Evolutionary conservation across 1,139 yeast genomes (phyloP), one percentile per base, ranked within the genome.

Genomic region (Pichia cactophila): DNA sequence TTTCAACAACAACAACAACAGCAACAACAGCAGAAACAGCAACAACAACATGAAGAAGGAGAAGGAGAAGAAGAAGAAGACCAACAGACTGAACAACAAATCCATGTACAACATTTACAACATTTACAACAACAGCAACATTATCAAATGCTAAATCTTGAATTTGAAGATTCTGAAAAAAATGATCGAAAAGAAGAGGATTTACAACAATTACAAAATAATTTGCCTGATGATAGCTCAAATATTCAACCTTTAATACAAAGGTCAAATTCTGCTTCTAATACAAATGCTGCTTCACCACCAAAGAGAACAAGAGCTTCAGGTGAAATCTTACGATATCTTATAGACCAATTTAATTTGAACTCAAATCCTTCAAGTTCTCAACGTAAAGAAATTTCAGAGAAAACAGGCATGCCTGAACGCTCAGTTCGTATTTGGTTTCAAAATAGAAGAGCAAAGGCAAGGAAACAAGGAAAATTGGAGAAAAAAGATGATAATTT

Each of bases 341-440:
- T 90, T 50, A 75, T 85, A 44, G 72, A 73, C 38, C 95, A 88
- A 62, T 88, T 87, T 63, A 80, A 78, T 47, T 70, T 69, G 51
- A 86, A 86, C 59, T 85, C 88, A 33, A 84, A 82, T 58, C 92
- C 92, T 1, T 70, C 76, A 43, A 79, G 86, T 0, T 78, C 80
- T 41, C 77, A 79, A 46, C 69, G 97, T 42, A 84, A 81, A 60
- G 80, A 75, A 42, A 83, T 90, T 44, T 83, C 95, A 44, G 78
- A 75, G 8, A 75, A 74, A 53, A 87, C 95, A 2, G 86, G 86
- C 44, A 86, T 90, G 92, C 81, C 92, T 9, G 96, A 89, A 61
- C 78, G 95, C 56, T 89, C 95, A 5, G 96, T 90, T 3, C 76
- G 96, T 50, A 89, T 90, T 45, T 90, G 97, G 97, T 90, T 90